Base-by-base conservation (phyloP, 2,329 filamentous ascomycete genomes). In the Ceratocystis papillata region DNA sequence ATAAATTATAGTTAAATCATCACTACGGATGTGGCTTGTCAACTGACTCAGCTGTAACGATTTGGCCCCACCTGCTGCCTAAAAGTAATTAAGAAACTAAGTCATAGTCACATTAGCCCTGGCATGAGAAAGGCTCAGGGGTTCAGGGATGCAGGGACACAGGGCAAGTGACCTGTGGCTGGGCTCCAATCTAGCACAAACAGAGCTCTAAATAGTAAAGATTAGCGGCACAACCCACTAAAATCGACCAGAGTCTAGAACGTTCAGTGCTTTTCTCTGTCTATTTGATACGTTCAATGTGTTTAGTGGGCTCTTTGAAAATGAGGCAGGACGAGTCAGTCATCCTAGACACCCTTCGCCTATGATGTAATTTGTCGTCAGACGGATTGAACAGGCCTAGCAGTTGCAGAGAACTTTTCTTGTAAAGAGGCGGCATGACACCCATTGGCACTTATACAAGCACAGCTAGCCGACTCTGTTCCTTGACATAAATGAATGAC, bases 91-190 rank as follows among this genome's bases (percentile, higher is more conserved):
- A 41, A 41, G 37, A 41, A n/a, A 33, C 12, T 15, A 59, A 59
- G 8, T 37, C 37, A 5, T 20, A 8, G 28, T n/a, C 22, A 8
- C 17, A 37, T 41, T 20, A 59, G 55, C 55, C 55, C 55, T 59
- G 55, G 55, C 55, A 59, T 59, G 55, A 59, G 17, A 59, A 59
- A 7, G 28, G 55, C n/a, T 59, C 55, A 59, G 55, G 55, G 30
- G 55, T 5, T 33, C 28, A 59, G 28, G 55, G 55, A 59, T 41
- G 37, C 37, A 41, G 10, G 37, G 37, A 41, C 37, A 41, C 10
- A 15, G 37, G 37, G 12, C 28, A 33, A 20, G 3, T 59, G 15
- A 8, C 25, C 17, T 59, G 55, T 59, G 55, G 55, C 55, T 37
- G 25, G 55, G 30, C 17, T 15, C 12, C 10, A 41, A 15, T 8